Percentiles rank a stretch among this genome's conserved stretches.
Conservation (phyloP, 2,329 filamentous ascomycete genomes). For the Microdochium trichocladiopsis region DNA sequence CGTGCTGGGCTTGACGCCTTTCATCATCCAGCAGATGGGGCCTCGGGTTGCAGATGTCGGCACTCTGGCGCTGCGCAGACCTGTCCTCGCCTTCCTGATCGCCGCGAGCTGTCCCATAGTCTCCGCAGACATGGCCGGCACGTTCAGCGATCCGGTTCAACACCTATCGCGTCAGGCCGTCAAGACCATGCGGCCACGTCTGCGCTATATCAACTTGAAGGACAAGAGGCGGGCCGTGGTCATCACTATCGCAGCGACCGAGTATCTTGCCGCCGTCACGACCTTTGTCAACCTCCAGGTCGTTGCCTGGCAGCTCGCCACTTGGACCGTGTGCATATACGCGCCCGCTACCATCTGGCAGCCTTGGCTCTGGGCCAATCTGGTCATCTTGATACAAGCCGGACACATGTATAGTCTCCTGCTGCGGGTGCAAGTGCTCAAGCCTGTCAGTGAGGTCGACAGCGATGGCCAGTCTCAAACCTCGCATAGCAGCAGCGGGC, state of each 20-base stretch:
- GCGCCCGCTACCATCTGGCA: not conserved
- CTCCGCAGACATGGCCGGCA: not conserved
- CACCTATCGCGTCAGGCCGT: not conserved
- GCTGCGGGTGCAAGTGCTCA: not conserved
- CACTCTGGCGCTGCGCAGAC: slow-evolving; percentile 7
- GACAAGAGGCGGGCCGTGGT: not conserved
- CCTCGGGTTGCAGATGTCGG: slow-evolving; percentile 9
- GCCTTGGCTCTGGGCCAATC: not conserved
- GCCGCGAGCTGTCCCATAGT: slow-evolving; percentile 10
- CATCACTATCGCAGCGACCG: not conserved
- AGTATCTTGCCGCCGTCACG: slow-evolving; percentile 12
- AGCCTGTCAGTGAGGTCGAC: not conserved
- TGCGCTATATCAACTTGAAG: not conserved
- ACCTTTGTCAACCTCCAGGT: slow-evolving; percentile 15
- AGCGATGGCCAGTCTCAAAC: not conserved
- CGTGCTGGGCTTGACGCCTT: slow-evolving; percentile 10
- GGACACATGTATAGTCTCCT: not conserved
- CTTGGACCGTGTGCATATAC: not conserved
- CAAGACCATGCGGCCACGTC: not conserved
- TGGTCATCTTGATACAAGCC: not conserved
- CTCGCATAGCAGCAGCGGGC: not conserved
- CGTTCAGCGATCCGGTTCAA: not conserved
- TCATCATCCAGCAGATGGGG: slow-evolving; percentile 9
- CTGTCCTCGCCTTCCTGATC: slow-evolving; percentile 9
- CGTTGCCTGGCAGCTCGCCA: slow-evolving; percentile 15